These are phyloP conservation scores for Miscanthus lutarioriparius DNA, from an alignment of 176 grass and related monocot species.

Conservation along the genomic window DNA sequence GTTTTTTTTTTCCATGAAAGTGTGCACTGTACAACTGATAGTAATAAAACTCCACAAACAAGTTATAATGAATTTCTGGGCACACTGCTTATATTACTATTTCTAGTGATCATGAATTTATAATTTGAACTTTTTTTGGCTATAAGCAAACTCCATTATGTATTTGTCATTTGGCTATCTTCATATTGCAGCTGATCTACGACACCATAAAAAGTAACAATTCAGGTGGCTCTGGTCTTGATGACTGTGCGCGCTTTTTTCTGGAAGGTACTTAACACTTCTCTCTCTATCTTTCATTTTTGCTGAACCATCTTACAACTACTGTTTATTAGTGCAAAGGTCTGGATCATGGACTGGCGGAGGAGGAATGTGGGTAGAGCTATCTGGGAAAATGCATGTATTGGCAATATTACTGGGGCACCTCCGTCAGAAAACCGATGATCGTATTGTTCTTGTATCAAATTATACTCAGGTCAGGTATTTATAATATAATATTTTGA, in stretches of 20 bases:
- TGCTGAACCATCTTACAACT: constrained; percentile 24
- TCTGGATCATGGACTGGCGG: constrained; percentile 96
- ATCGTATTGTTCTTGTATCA: constrained; percentile 97
- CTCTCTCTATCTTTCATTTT: constrained; percentile 27
- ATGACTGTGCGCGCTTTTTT: constrained; percentile 82
- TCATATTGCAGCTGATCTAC: constrained; percentile 78
- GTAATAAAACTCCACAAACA: background rate
- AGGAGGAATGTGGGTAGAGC: constrained; percentile 91
- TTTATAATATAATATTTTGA: constrained; percentile 21
- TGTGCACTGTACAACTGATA: constrained; percentile 12
- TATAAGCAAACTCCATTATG: constrained; percentile 1
- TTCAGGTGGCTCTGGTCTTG: constrained; percentile 75
- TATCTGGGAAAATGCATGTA: constrained; percentile 99
- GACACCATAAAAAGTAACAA: constrained; percentile 80
- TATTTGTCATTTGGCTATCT: constrained; percentile 26
- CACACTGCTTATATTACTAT: background rate
- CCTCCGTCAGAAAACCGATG: constrained; percentile 83
- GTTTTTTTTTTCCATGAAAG: constrained; percentile 11
- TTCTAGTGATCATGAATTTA: background rate
- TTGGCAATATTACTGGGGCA: constrained; percentile 84
- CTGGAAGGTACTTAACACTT: constrained; percentile 68
- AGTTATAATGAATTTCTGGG: constrained; percentile 4
- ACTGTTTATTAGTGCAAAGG: constrained; percentile 56
- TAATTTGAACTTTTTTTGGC: background rate
- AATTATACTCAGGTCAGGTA: constrained; percentile 90